phyloP scores from a whole-genome alignment of 1,284 basidiomycete species.

The Pyrrhoderma noxium region DNA sequence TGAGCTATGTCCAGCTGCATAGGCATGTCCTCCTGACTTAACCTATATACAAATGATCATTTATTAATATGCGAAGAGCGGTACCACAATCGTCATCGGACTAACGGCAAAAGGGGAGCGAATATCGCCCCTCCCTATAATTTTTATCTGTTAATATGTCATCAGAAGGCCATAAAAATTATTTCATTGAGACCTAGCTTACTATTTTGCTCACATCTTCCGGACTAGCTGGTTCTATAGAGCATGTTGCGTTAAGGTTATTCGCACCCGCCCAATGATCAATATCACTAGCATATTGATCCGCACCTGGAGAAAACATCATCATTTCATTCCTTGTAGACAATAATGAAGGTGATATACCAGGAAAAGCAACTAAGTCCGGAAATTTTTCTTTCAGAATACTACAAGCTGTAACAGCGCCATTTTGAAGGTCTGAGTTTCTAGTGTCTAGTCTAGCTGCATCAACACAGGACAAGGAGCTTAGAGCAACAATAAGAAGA shows the following conservation, averaged over 20 bases:
- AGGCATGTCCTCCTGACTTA: slow-evolving; percentile 23
- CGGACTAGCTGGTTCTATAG: slow-evolving; percentile 11
- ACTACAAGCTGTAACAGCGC: slow-evolving; percentile 8
- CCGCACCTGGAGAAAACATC: slow-evolving; percentile 4
- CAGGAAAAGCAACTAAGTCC: slow-evolving; percentile 14
- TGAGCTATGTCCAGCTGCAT: slow-evolving; percentile 22
- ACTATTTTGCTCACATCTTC: slow-evolving; percentile 14
- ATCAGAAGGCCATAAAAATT: no score
- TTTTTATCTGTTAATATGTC: slow-evolving; percentile 1
- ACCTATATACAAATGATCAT: slow-evolving; percentile 16
- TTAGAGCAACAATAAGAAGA: no score
- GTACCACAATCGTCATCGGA: not conserved
- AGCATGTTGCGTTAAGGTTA: slow-evolving; percentile 14
- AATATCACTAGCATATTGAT: slow-evolving; percentile 12
- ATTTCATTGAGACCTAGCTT: no score
- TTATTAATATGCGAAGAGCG: no score
- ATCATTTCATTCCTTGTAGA: not conserved
- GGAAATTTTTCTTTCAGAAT: slow-evolving; percentile 10
- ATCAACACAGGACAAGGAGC: no score
- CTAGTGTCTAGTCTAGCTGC: no score
- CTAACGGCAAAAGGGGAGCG: slow-evolving; percentile 18
- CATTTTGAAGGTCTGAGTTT: no score
- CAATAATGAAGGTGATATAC: not conserved
- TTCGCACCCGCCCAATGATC: slow-evolving; percentile 13
- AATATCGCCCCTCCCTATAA: slow-evolving; percentile 11